A percentile compares a stretch with the other conserved stretches of the same genome.
Evolutionary conservation across 2,329 filamentous ascomycete genomes (phyloP).

Genomic region (Pseudogymnoascus sp.): DNA sequence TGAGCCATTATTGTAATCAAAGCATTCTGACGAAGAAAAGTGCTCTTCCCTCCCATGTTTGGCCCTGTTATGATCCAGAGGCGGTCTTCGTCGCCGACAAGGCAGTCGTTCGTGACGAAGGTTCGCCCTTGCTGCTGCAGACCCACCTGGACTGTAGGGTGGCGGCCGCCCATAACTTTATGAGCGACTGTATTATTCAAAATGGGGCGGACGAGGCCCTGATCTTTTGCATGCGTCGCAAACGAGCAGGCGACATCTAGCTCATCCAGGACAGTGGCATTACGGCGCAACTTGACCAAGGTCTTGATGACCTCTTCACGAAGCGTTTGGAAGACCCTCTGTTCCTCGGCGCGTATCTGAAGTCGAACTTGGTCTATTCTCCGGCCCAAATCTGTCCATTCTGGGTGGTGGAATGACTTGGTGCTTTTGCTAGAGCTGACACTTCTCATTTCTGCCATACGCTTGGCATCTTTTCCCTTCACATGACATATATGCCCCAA

Average conservation of each 20-base stretch:
- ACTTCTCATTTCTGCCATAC: slow-evolving; percentile 36
- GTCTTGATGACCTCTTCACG: slow-evolving; percentile 71
- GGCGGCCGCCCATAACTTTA: slow-evolving; percentile 76
- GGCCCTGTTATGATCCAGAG: slow-evolving; percentile 68
- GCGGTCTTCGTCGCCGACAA: slow-evolving; percentile 61
- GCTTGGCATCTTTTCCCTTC: slow-evolving; percentile 63
- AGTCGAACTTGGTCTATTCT: slow-evolving; percentile 69
- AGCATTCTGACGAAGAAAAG: slow-evolving; percentile 91
- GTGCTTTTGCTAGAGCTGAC: slow-evolving; percentile 79
- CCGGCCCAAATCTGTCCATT: slow-evolving; percentile 77
- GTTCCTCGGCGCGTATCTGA: slow-evolving; percentile 77
- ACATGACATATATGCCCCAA: slow-evolving; percentile 88
- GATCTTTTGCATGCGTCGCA: slow-evolving; percentile 68
- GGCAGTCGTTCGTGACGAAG: slow-evolving; percentile 82
- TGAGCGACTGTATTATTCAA: slow-evolving; percentile 60
- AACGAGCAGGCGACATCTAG: slow-evolving; percentile 86
- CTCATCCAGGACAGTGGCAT: slow-evolving; percentile 86
- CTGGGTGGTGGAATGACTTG: slow-evolving; percentile 71
- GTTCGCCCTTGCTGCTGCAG: slow-evolving; percentile 69
- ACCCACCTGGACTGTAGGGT: slow-evolving; percentile 85
- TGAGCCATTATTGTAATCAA: slow-evolving; percentile 91
- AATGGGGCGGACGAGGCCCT: slow-evolving; percentile 64
- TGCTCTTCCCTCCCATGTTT: slow-evolving; percentile 99
- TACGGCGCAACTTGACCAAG: slow-evolving; percentile 77
- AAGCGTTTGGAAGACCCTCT: slow-evolving; percentile 67